Conservation (phyloP, 148 eudicot genomes). For the Agrostemma githago region DNA sequence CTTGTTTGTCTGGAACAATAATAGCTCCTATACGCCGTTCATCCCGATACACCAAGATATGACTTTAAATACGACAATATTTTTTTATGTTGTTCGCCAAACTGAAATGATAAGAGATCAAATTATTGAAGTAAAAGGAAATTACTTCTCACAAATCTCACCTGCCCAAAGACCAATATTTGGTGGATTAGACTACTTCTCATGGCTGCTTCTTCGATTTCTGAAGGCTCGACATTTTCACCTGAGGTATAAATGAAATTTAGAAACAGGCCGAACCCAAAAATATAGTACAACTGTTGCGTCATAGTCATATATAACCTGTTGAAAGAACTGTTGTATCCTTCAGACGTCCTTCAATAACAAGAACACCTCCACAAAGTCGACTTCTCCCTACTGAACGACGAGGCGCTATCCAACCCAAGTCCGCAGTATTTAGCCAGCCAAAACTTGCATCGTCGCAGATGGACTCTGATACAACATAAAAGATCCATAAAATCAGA, state of each 20-base stretch:
- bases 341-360: slow-evolving; percentile 95
- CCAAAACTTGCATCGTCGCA: slow-evolving; percentile 71
- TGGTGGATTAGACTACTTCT: slow-evolving; percentile 80
- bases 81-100: too few species aligned
- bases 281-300: not conserved
- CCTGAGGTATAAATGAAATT: slow-evolving; percentile 35
- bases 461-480: slow-evolving; percentile 45
- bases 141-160: slow-evolving; percentile 14
- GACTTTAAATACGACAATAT: too few species aligned
- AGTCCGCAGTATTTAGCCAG: slow-evolving; percentile 87
- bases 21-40: slow-evolving; percentile 88
- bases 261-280: slow-evolving; percentile 1
- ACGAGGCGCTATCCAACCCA: slow-evolving; percentile 92
- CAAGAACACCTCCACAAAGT: slow-evolving; percentile 69
- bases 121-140: not conserved
- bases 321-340: slow-evolving; percentile 95
- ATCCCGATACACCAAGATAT: not conserved
- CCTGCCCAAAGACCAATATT: slow-evolving; percentile 92
- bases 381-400: slow-evolving; percentile 87
- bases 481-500: not conserved
- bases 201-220: slow-evolving; percentile 90
- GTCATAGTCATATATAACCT: slow-evolving; percentile 35
- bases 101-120: too few species aligned
- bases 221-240: slow-evolving; percentile 93
- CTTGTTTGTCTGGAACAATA: slow-evolving; percentile 85